Percentiles rank a stretch among this genome's conserved stretches.
Conservation (phyloP, 2,329 filamentous ascomycete species). For the Apiospora marii region DNA sequence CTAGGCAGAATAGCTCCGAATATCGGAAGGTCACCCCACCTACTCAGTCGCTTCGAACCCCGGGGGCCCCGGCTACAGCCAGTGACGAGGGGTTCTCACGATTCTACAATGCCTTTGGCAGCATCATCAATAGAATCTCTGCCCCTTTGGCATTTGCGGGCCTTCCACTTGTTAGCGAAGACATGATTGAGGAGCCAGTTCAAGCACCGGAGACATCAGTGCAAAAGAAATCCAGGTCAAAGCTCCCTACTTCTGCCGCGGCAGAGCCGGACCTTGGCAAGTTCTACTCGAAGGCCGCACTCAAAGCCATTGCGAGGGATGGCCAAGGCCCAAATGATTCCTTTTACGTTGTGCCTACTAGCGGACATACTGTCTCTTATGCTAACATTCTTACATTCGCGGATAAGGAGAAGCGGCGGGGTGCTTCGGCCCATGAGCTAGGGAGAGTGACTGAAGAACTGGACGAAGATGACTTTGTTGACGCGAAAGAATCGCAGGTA, state of each 20-base stretch:
- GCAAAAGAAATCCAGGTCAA: constrained; percentile 47
- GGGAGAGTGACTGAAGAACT: constrained; percentile 60
- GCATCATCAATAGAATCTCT: constrained; percentile 85
- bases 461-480: constrained; percentile 87
- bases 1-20: constrained; percentile 34
- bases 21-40: constrained; percentile 39
- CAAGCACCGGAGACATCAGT: constrained; percentile 44
- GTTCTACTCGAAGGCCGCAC: constrained; percentile 84
- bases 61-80: constrained; percentile 38
- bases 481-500: constrained; percentile 75
- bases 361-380: constrained; percentile 91
- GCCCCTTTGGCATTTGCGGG: constrained; percentile 93
- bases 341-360: constrained; percentile 94
- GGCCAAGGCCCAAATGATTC: constrained; percentile 73
- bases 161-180: constrained; percentile 73
- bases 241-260: constrained; percentile 42
- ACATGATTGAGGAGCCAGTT: constrained; percentile 53
- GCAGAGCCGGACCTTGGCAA: constrained; percentile 80
- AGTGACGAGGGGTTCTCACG: constrained; percentile 83
- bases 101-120: constrained; percentile 93
- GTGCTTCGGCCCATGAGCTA: constrained; percentile 54
- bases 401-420: constrained; percentile 71
- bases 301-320: constrained; percentile 78
- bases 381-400: constrained; percentile 83
- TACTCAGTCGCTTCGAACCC: constrained; percentile 37